Base-by-base conservation (phyloP, 352 stramenopile species). In the Blastocystis sp. region DNA sequence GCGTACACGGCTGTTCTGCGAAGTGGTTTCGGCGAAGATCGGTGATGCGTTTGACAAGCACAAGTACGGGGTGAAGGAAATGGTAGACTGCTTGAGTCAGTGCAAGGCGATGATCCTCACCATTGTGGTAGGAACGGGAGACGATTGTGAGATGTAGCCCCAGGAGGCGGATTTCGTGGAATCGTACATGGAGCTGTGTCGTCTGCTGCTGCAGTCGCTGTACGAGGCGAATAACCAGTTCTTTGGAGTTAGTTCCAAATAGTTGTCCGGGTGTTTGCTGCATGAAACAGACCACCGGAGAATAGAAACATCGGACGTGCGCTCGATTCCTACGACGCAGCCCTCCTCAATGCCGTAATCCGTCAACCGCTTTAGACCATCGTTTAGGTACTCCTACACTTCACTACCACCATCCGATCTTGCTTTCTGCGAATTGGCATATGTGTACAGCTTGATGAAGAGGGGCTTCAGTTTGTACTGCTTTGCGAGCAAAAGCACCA, bases 11-110 rank as follows among this genome's bases (percentile, higher is more conserved):
- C 23, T 62, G 9, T 10, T 66, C 21, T 81, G 71, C 43, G 71
- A 81, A n/a, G 10, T 43, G n/a, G 66, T 64, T 34, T 81, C 66
- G 4, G 60, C 48, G 21, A 81, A 81, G 66, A 34, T 81, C 48
- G 71, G 71, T 2, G 48, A 81, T 23, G 41, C 66, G 10, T 81
- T 66, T 43, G 48, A 81, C 10, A 81, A 81, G 19, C 28, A 66
- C 28, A 64, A 64, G 21, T 62, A 53, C 38, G 52, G 52, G 9
- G 41, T 81, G 11, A 19, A 62, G 53, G 71, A 56, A 17, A 53
- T 81, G 21, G 23, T 21, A 0, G 45, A 81, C 48, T 66, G 53
- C 21, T 38, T 81, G 17, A 53, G 23, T 23, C 71, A 81, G 43
- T 81, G 71, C 59, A 43, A 65, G n/a, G 71, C 64, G 7, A 66